Evolutionary conservation across 306 rosid genomes (phyloP), one percentile per base, ranked within the genome.

Genomic region (Vachellia collinsii): DNA sequence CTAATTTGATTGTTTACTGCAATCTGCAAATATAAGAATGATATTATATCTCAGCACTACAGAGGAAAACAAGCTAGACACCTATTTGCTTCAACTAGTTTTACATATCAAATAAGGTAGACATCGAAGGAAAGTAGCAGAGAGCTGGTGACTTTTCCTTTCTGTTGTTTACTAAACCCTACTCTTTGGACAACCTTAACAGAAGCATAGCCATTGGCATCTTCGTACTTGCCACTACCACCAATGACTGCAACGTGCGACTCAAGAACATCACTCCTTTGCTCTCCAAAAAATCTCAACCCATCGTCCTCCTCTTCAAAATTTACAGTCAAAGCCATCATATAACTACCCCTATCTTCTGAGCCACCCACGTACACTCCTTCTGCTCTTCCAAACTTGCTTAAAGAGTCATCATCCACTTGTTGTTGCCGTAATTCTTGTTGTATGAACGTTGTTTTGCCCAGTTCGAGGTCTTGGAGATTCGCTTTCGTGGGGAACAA

Each of bases 221-320:
- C 89, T 56, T 48, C 43, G 64, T 83, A 94, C 83, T 88, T 92
- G 44, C 97, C 98, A 34, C 76, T 76, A n/a, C 98, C 98, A 67
- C 98, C 97, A 86, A 94, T 90, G n/a, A 94, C 88, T 8, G 95
- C 88, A 79, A 92, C 84, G 77, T 92, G 97, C 79, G 98, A 91
- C 87, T 88, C 94, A 29, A 78, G 70, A 36, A 76, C 89, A 76
- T 90, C 89, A 1, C 19, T 83, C 50, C 78, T 83, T 13, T 89
- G 90, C 46, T 90, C 85, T 82, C 95, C 94, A 62, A 89, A 94
- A 36, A 92, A 59, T 43, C 87, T 87, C 59, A 94, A 22, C 6
- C 90, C 98, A 72, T 87, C 85, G 72, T 87, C 85, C 38, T 43
- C 76, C 17, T 78, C 25, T 17, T 14, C 73, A 75, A 92, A 84